Evolutionary conservation across 176 grass and related monocot genomes (phyloP).

Genomic region (Ananas comosus): DNA sequence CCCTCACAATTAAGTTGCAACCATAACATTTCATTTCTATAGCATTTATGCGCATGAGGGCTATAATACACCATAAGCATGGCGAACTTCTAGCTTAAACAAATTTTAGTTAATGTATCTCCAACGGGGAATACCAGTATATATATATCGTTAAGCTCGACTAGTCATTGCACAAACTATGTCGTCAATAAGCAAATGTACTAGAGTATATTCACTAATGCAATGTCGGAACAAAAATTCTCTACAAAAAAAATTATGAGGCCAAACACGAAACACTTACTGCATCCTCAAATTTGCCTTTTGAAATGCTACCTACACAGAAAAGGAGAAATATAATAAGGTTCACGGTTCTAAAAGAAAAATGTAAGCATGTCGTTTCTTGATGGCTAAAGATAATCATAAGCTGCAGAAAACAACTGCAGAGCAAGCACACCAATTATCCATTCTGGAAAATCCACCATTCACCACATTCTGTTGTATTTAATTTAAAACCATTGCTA

Average conservation of each 20-base stretch:
- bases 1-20: neutral
- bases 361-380: neutral
- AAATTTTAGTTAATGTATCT: neutral
- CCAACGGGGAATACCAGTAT: neutral
- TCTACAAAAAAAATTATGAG: neutral
- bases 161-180: too few relatives aligned
- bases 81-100: neutral
- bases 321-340: neutral
- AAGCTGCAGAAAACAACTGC: too few relatives aligned
- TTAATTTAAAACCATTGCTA: too few relatives aligned
- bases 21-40: neutral
- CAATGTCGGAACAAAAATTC: neutral
- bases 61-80: neutral
- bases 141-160: neutral
- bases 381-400: too few relatives aligned
- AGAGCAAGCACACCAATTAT: too few relatives aligned
- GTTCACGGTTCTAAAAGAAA: neutral
- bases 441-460: too few relatives aligned
- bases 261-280: constrained; percentile 33
- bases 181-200: neutral
- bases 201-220: neutral
- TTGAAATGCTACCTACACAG: constrained; percentile 45
- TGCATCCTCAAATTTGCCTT: constrained; percentile 39
- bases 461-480: too few relatives aligned
- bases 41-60: neutral